Percentiles rank a stretch among this genome's conserved stretches.
These are phyloP conservation scores for Sporothrix pseudoabietina DNA, from an alignment of 2,329 filamentous ascomycete species.

Conservation along the genomic window DNA sequence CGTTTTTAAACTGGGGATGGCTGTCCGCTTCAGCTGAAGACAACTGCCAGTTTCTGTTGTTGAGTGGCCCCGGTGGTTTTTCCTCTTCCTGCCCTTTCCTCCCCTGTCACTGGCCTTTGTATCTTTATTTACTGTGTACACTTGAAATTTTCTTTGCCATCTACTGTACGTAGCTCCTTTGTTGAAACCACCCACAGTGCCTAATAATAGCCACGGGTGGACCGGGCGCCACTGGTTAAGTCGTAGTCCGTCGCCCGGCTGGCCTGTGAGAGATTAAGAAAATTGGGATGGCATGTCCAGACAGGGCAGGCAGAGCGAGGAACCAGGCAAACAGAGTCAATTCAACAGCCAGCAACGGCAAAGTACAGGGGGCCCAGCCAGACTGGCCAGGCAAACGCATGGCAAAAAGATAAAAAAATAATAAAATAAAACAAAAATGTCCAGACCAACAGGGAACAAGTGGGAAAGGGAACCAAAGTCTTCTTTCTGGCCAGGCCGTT, in stretches of 20 bases:
- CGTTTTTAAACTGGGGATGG: neutral
- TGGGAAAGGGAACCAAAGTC: neutral
- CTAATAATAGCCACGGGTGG: conserved; percentile 24
- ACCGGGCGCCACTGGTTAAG: neutral
- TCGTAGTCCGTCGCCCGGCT: neutral
- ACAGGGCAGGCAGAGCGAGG: conserved; percentile 14
- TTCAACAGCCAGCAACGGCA: neutral
- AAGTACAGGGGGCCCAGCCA: neutral
- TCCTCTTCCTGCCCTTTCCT: neutral
- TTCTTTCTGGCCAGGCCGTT: neutral
- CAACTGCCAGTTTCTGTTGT: neutral
- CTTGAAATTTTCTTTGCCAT: neutral
- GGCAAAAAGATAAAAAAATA: neutral
- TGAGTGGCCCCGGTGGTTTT: neutral
- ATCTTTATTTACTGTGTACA: neutral
- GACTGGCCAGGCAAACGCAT: neutral
- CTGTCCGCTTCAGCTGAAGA: neutral
- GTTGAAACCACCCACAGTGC: neutral
- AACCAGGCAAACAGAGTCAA: neutral
- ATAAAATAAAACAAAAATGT: neutral
- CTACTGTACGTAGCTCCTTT: neutral
- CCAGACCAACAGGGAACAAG: neutral
- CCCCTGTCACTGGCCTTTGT: conserved; percentile 1
- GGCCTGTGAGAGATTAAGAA: neutral
- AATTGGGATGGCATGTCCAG: conserved; percentile 10